Evolutionary conservation across 1,284 basidiomycete genomes (phyloP), one percentile per base, ranked within the genome.

Genomic region (Heterobasidion parviporum): DNA sequence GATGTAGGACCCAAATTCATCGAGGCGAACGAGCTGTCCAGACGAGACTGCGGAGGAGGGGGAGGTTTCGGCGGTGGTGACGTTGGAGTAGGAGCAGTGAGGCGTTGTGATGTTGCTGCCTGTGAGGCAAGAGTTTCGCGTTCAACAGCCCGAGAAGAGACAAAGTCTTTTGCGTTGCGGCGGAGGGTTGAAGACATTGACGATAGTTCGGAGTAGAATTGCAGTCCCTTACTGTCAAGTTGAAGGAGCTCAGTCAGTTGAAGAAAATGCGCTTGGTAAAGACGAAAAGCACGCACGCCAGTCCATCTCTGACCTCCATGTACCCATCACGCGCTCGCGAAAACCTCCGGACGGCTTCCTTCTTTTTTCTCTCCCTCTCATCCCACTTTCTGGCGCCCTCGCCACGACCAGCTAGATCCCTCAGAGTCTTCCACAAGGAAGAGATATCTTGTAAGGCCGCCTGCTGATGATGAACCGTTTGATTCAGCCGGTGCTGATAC

Each of bases 171-270:
- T 1, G 83, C 81, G 59, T 85, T 85, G 6, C 77, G 71, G 53
- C 77, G 75, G 7, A 98, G 77, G 8, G 76, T 78, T 0, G 72
- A 67, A 2, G 85, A 77, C 34, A 96, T 72, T 43, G 83, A 82
- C 1, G 78, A 80, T n/a, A 98, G 76, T 60, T 95, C 91, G 6
- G 75, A 77, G 69, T 98, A 98, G 70, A 97, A 99, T 51, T 87
- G 83, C 3, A 92, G 72, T 0, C 94, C 96, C 68, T 94, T 95
- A 16, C 86, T 92, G 65, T 61, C 50, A 52, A 41, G 26, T 57
- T 26, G 26, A 33, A 50, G 54, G 46, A 64, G 57, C 56, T 14
- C 12, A 56, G 35, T 53, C 35, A 44, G 38, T 46, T 35, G 43
- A 34, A 16, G 47, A 47, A 48, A 41, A 51, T 41, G 57, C 44